Evolutionary conservation across 805 yeast genomes (phyloP).

Genomic region (Cyberlindnera mycetangii): DNA sequence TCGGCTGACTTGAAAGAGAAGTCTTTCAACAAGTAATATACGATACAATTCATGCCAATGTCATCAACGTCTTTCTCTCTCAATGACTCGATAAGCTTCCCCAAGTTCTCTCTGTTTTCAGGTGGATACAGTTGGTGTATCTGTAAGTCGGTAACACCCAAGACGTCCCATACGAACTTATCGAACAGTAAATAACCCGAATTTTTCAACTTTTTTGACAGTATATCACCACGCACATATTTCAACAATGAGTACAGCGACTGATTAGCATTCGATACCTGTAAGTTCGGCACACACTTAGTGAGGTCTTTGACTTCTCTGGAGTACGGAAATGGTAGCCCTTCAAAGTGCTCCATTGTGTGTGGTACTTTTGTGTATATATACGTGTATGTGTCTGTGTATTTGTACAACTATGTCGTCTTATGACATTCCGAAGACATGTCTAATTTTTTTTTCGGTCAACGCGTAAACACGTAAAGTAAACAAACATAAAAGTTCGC

Average conservation of each 20-base stretch:
- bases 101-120: conserved; percentile 20
- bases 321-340: conserved; percentile 24
- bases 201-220: conserved; percentile 17
- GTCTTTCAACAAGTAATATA: conserved; percentile 28
- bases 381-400: too few relatives aligned
- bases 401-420: too few relatives aligned
- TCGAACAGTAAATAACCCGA: conserved; percentile 20
- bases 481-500: conserved; percentile 5
- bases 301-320: conserved; percentile 19
- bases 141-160: conserved; percentile 9
- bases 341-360: conserved; percentile 11
- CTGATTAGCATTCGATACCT: conserved; percentile 20
- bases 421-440: too few relatives aligned
- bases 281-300: conserved; percentile 21
- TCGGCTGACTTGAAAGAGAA: conserved; percentile 22
- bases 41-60: conserved; percentile 14
- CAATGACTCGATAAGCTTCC: conserved; percentile 14
- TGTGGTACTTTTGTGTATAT: too few relatives aligned
- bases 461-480: conserved; percentile 3
- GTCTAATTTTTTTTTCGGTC: too few relatives aligned
- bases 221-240: conserved; percentile 22
- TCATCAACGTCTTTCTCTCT: conserved; percentile 7
- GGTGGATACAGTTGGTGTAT: conserved; percentile 25
- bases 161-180: conserved; percentile 19
- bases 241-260: conserved; percentile 23